A percentile compares a stretch with the other conserved stretches of the same genome.
Evolutionary conservation across 2,329 filamentous ascomycete genomes (phyloP).

Genomic region (Metarhizium robertsii): DNA sequence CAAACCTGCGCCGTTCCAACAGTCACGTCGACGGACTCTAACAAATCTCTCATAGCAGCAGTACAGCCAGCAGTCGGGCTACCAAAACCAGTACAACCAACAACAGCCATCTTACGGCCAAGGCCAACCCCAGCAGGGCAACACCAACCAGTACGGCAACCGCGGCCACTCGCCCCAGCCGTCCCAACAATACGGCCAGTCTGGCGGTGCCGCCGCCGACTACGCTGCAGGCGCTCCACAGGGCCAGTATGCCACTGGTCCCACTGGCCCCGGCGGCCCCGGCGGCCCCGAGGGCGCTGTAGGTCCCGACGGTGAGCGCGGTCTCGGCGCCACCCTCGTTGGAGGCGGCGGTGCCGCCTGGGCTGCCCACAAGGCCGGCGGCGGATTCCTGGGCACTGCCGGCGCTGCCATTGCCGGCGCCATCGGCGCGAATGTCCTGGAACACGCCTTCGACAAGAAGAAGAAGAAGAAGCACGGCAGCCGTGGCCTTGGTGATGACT

Average conservation of each 20-base stretch:
- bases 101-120: slow-evolving; percentile 11
- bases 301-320: slow-evolving; percentile 37
- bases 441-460: slow-evolving; percentile 29
- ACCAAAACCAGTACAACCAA: slow-evolving; percentile 1
- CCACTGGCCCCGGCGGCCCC: slow-evolving; percentile 17
- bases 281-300: slow-evolving; percentile 16
- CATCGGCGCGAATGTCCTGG: slow-evolving; percentile 43
- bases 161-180: slow-evolving; percentile 8
- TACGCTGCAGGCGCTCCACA: slow-evolving; percentile 14
- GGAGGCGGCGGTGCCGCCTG: slow-evolving; percentile 46
- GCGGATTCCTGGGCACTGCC: slow-evolving; percentile 40
- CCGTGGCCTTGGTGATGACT: slow-evolving; percentile 14
- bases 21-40: not conserved
- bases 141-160: slow-evolving; percentile 9
- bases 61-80: slow-evolving; percentile 5
- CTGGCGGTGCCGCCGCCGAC: slow-evolving; percentile 14
- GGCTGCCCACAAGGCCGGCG: slow-evolving; percentile 43
- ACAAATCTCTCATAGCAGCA: slow-evolving; percentile 1
- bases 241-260: slow-evolving; percentile 11
- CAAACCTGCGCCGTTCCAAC: too few relatives aligned
- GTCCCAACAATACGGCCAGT: slow-evolving; percentile 9
- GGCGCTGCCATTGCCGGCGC: slow-evolving; percentile 43
- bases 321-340: slow-evolving; percentile 43
- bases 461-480: slow-evolving; percentile 22
- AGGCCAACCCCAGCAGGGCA: slow-evolving; percentile 9